Evolutionary conservation across 306 rosid genomes (phyloP), one percentile per base, ranked within the genome.

Genomic region (Pueraria montana): DNA sequence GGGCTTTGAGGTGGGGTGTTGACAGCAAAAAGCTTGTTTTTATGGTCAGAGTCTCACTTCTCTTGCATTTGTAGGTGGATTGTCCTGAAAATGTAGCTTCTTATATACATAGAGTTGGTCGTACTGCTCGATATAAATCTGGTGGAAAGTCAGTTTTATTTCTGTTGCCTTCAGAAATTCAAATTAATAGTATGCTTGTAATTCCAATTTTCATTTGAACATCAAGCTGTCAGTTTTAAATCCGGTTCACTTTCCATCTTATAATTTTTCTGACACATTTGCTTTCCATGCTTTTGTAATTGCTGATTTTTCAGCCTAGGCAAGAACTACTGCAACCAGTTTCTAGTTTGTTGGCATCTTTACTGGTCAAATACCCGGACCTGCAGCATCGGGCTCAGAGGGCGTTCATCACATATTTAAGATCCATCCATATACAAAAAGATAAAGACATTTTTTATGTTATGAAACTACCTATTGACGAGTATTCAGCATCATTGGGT

Each of bases 31-130:
- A 2, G 20, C 49, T 81, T 87, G 62, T 42, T 52, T 17, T 58
- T 63, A 56, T 66, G 65, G 45, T 30, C 38, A 63, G 55, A 62
- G 23, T 64, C 77, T 81, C 42, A 26, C 78, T 50, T 77, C 23
- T 53, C 52, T 49, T 78, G 7, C 71, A 56, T 80, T 8, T 87
- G 70, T 73, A 96, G 99, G 91, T 90, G 67, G 99, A 93, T 87
- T 96, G 99, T 84, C 98, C 99, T 18, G 98, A 93, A 61, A 87
- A 91, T 84, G 95, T 91, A 61, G 94, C 91, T 74, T 80, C 97
- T 56, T 96, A 96, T 88, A 94, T 96, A 81, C 98, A 96, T 69
- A 90, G 98, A 91, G 99, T 94, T 87, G 99, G 99, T 7, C 97
- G 99, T 48, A 96, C 99, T 67, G 99, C 98, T 50, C 98, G 96